These are phyloP conservation scores for Picochlorum sp. DNA, from an alignment of 139 green algal species.

Conservation along the genomic window DNA sequence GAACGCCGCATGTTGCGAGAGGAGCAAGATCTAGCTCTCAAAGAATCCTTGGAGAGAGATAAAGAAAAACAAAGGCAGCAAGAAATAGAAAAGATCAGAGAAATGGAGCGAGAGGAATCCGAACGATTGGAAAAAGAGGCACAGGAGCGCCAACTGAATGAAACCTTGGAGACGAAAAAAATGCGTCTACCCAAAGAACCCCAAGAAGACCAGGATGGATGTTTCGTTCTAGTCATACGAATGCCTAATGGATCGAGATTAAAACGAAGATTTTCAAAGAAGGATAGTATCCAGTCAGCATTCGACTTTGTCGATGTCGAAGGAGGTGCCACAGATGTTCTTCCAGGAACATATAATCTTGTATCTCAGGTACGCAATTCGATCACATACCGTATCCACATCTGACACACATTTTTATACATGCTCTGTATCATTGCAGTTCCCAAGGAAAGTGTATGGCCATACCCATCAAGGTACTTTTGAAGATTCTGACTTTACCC, in stretches of 20 bases:
- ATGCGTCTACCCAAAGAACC: constrained; percentile 46
- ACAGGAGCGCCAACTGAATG: constrained; percentile 1
- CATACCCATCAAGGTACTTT: constrained; percentile 12
- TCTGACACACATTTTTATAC: background rate
- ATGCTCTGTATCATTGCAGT: constrained; percentile 21
- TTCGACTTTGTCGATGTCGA: constrained; percentile 74
- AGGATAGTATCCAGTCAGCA: constrained; percentile 27
- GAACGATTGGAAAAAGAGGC: constrained; percentile 1
- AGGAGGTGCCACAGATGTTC: constrained; percentile 14
- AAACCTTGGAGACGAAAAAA: constrained; percentile 9
- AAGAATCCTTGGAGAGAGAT: constrained; percentile 14
- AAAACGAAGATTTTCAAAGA: constrained; percentile 43
- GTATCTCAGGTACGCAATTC: constrained; percentile 28
- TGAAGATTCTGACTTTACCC: constrained; percentile 36
- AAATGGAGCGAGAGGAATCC: constrained; percentile 3
- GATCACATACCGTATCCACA: background rate
- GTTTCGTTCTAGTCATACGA: constrained; percentile 45
- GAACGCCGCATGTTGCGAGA: constrained; percentile 13
- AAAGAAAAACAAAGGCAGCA: constrained; percentile 9
- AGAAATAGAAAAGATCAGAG: constrained; percentile 1
- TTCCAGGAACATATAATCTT: constrained; percentile 53
- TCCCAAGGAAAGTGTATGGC: constrained; percentile 40
- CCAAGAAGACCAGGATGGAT: constrained; percentile 14
- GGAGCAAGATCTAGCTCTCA: constrained; percentile 26
- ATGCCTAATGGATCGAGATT: constrained; percentile 52